Conservation (phyloP, 2,329 filamentous ascomycete species). For the Ceratocystis papillata region DNA sequence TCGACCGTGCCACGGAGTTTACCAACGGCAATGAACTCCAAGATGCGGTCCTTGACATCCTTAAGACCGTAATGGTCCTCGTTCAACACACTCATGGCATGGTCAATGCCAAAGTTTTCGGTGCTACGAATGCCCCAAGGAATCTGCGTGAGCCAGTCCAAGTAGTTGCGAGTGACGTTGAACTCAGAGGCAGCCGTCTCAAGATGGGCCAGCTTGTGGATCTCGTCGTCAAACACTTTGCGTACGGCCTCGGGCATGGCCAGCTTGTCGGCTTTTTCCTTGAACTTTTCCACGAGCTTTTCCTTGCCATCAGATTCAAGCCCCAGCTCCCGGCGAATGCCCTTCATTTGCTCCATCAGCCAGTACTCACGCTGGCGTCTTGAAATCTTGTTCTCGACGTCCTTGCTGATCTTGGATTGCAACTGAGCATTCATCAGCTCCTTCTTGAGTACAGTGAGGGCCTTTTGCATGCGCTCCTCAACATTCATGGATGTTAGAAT, state of each 20-base stretch:
- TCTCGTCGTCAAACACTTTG: constrained; percentile 96
- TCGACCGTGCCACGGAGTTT: constrained; percentile 95
- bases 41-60: constrained; percentile 94
- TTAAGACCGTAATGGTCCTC: constrained; percentile 96
- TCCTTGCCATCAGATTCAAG: constrained; percentile 98
- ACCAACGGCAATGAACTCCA: constrained; percentile 96
- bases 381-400: constrained; percentile 93
- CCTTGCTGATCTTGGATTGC: constrained; percentile 94
- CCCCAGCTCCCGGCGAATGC: constrained; percentile 86
- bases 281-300: constrained; percentile 94
- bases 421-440: constrained; percentile 97
- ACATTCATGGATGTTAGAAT: constrained; percentile 82
- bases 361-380: constrained; percentile 97
- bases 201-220: constrained; percentile 91
- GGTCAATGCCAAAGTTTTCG: constrained; percentile 91
- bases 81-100: constrained; percentile 81
- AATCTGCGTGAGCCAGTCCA: constrained; percentile 97
- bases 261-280: constrained; percentile 83
- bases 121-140: constrained; percentile 92
- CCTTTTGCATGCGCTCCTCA: constrained; percentile 84
- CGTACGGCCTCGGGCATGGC: constrained; percentile 95
- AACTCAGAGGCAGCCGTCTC: constrained; percentile 96
- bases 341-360: constrained; percentile 99
- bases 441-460: constrained; percentile 86
- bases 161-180: constrained; percentile 94